Percentiles rank a stretch among this genome's conserved stretches.
Evolutionary conservation across 805 yeast genomes (phyloP).

Genomic region (Schwanniomyces sp.): DNA sequence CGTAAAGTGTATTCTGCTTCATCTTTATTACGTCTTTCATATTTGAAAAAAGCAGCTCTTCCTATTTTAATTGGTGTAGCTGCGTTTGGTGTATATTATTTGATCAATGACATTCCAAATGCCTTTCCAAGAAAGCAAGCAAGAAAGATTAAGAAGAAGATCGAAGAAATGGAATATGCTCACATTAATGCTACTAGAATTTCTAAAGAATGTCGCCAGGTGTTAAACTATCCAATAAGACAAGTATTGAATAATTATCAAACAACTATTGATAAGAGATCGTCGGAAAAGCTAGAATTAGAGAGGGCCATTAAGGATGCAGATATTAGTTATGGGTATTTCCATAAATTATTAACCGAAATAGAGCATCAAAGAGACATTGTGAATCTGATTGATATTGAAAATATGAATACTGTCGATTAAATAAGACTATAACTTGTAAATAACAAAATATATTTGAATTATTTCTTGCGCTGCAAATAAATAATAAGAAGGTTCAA

Average conservation of each 20-base stretch:
- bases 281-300: slow-evolving; percentile 55
- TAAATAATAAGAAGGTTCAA: slow-evolving; percentile 25
- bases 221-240: slow-evolving; percentile 75
- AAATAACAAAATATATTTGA: neutral
- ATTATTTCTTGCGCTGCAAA: slow-evolving; percentile 17
- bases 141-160: slow-evolving; percentile 60
- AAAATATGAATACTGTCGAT: slow-evolving; percentile 40
- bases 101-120: slow-evolving; percentile 79
- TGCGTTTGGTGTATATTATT: slow-evolving; percentile 56
- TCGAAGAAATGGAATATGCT: slow-evolving; percentile 71
- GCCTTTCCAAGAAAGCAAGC: slow-evolving; percentile 87
- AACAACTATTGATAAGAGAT: slow-evolving; percentile 59
- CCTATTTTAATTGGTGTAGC: slow-evolving; percentile 55
- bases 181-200: slow-evolving; percentile 77
- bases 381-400: slow-evolving; percentile 46
- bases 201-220: slow-evolving; percentile 78
- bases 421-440: slow-evolving; percentile 10
- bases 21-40: slow-evolving; percentile 35
- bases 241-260: slow-evolving; percentile 77
- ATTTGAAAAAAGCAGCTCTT: slow-evolving; percentile 46
- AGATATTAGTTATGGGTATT: slow-evolving; percentile 55
- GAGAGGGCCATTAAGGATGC: slow-evolving; percentile 54
- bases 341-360: slow-evolving; percentile 47
- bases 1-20: slow-evolving; percentile 36
- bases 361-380: slow-evolving; percentile 41